A percentile compares a stretch with the other conserved stretches of the same genome.
These are phyloP conservation scores for Pythium biforme DNA, from an alignment of 352 stramenopile species.

Conservation along the genomic window DNA sequence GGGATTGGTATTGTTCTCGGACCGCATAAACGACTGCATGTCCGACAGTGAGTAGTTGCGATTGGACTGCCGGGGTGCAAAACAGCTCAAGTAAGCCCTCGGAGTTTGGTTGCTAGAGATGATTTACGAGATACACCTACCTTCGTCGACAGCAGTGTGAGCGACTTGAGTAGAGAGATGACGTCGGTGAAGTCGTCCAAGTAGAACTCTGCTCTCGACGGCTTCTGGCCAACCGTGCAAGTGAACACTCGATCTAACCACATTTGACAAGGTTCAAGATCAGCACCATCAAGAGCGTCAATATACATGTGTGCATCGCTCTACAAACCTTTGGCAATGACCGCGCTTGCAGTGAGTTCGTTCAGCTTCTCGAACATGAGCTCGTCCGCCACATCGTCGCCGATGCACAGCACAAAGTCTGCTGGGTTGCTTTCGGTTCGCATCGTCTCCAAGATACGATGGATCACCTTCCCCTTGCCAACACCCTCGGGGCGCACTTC, in stretches of 20 bases:
- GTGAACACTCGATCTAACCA: constrained; percentile 89
- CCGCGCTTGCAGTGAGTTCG: constrained; percentile 37
- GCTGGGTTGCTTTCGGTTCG: constrained; percentile 59
- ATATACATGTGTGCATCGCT: no score
- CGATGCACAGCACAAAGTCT: constrained; percentile 97
- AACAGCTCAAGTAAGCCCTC: not conserved
- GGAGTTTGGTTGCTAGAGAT: no score
- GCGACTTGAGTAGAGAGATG: constrained; percentile 86
- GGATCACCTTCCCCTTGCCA: constrained; percentile 96
- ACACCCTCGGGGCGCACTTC: constrained; percentile 97
- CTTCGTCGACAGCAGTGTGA: constrained; percentile 77
- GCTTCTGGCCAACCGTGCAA: constrained; percentile 97
- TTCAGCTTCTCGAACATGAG: constrained; percentile 93
- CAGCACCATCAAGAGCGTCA: no score
- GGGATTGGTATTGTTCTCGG: constrained; percentile 35
- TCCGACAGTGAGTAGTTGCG: constrained; percentile 82
- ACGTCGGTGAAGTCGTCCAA: constrained; percentile 96
- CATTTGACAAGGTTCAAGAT: not conserved
- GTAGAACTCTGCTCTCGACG: constrained; percentile 95
- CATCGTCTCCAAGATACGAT: constrained; percentile 88
- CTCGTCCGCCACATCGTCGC: constrained; percentile 98
- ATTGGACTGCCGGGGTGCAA: constrained; percentile 48
- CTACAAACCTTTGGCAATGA: constrained; percentile 59
- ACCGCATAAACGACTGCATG: constrained; percentile 76
- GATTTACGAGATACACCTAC: constrained; percentile 24